Evolutionary conservation across 148 eudicot species (phyloP).

Genomic region (Linanthus parryae): DNA sequence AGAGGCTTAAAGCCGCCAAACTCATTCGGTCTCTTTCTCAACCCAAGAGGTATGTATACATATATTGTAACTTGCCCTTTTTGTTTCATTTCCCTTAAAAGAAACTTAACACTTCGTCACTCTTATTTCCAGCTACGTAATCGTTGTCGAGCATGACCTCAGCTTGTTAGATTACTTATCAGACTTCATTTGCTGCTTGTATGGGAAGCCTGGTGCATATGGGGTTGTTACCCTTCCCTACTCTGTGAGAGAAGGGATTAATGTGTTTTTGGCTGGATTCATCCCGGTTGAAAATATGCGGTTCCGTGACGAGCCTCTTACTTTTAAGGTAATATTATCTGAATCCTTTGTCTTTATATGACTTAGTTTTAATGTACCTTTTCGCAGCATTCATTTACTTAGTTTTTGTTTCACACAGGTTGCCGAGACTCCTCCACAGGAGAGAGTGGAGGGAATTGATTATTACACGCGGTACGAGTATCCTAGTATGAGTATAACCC

Average conservation of each 20-base stretch:
- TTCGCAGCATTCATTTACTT: slow-evolving; percentile 1
- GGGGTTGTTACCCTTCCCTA: slow-evolving; percentile 96
- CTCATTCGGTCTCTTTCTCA: slow-evolving; percentile 80
- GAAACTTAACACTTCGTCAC: slow-evolving; percentile 3
- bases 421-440: slow-evolving; percentile 89
- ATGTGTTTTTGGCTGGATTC: slow-evolving; percentile 85
- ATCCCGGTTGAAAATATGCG: slow-evolving; percentile 90
- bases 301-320: slow-evolving; percentile 83
- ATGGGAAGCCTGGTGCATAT: slow-evolving; percentile 94
- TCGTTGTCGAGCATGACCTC: slow-evolving; percentile 92
- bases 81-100: no score
- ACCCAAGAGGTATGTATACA: slow-evolving; percentile 53
- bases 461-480: slow-evolving; percentile 78
- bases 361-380: neutral
- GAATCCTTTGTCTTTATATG: no score
- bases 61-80: no score
- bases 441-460: slow-evolving; percentile 76
- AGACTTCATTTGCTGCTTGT: slow-evolving; percentile 91
- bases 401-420: slow-evolving; percentile 37
- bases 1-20: slow-evolving; percentile 92
- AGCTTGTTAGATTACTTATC: slow-evolving; percentile 90
- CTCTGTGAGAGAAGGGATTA: slow-evolving; percentile 94
- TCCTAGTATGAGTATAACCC: slow-evolving; percentile 77
- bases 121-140: slow-evolving; percentile 62
- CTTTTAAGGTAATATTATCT: slow-evolving; percentile 61